Conservation (phyloP, 345 rosid genomes). For the Linum tenue region DNA sequence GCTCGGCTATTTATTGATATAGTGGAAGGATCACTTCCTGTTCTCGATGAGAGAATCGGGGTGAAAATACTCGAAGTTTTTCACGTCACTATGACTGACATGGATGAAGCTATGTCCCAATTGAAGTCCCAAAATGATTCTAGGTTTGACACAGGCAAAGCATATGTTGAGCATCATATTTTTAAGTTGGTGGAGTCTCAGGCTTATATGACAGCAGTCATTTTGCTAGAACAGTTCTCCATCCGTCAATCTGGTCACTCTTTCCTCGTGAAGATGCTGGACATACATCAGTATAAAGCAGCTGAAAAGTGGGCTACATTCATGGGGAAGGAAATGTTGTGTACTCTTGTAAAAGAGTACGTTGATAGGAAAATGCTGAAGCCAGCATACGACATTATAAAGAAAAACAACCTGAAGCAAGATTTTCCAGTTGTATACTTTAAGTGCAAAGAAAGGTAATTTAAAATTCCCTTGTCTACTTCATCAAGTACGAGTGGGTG, state of each 20-base stretch:
- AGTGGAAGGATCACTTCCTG: constrained; percentile 32
- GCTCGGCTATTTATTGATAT: constrained; percentile 47
- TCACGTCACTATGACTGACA: constrained; percentile 40
- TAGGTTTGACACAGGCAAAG: constrained; percentile 26
- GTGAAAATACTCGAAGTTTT: constrained; percentile 51
- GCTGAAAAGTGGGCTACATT: constrained; percentile 93
- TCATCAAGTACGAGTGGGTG: background rate
- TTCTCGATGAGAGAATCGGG: constrained; percentile 53
- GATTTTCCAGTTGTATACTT: constrained; percentile 66
- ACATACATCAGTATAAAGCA: constrained; percentile 57
- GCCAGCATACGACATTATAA: constrained; percentile 55
- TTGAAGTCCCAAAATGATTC: constrained; percentile 21
- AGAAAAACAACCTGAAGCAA: constrained; percentile 58
- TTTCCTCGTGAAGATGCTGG: constrained; percentile 66
- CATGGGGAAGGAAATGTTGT: constrained; percentile 75
- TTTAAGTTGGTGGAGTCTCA: constrained; percentile 42
- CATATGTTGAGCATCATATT: constrained; percentile 53
- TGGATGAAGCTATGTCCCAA: constrained; percentile 41
- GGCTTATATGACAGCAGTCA: constrained; percentile 68
- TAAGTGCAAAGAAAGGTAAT: constrained; percentile 73
- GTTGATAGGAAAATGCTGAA: constrained; percentile 63
- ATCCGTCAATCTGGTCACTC: constrained; percentile 62
- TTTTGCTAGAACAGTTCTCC: constrained; percentile 68
- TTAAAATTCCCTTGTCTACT: constrained; percentile 6
- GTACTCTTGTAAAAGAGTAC: constrained; percentile 60